phyloP scores from a whole-genome alignment of 148 eudicot species.

The Drosera capensis region DNA sequence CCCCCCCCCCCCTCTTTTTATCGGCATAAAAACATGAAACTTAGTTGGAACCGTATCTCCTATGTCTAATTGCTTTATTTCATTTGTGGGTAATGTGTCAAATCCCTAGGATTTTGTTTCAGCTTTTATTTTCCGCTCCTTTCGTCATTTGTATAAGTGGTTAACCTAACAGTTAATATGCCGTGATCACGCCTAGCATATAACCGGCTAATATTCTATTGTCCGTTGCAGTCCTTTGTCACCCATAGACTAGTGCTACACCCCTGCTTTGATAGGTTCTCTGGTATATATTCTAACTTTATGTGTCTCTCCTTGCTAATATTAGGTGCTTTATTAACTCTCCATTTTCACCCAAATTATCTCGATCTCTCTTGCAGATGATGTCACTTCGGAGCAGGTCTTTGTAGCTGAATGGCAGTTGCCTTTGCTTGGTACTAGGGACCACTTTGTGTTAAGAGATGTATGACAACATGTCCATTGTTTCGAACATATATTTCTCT shows the following conservation, averaged over 20 bases:
- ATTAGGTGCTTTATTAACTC: too few relatives aligned
- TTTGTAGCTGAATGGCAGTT: slow-evolving; percentile 55
- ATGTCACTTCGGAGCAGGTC: slow-evolving; percentile 17
- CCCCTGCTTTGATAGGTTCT: slow-evolving; percentile 22
- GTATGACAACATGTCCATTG: slow-evolving; percentile 13
- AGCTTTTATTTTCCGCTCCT: too few relatives aligned
- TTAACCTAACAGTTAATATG: not conserved
- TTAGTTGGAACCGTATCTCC: too few relatives aligned
- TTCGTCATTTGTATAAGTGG: too few relatives aligned
- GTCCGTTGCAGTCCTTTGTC: slow-evolving; percentile 53
- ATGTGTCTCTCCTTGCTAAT: not conserved
- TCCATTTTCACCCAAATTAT: not conserved
- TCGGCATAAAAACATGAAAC: too few relatives aligned
- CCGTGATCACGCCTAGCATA: not conserved
- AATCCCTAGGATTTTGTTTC: too few relatives aligned
- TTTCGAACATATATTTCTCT: not conserved
- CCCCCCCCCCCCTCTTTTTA: too few relatives aligned
- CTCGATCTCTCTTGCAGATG: slow-evolving; percentile 24
- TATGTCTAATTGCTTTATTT: too few relatives aligned
- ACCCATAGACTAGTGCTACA: slow-evolving; percentile 59
- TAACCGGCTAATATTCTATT: slow-evolving; percentile 1
- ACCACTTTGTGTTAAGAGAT: slow-evolving; percentile 48
- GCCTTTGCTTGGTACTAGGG: slow-evolving; percentile 45
- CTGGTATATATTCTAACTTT: slow-evolving; percentile 8
- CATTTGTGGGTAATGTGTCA: too few relatives aligned